These are phyloP conservation scores for Dioszegia hungarica DNA, from an alignment of 768 basidiomycete genomes.

Conservation along the genomic window DNA sequence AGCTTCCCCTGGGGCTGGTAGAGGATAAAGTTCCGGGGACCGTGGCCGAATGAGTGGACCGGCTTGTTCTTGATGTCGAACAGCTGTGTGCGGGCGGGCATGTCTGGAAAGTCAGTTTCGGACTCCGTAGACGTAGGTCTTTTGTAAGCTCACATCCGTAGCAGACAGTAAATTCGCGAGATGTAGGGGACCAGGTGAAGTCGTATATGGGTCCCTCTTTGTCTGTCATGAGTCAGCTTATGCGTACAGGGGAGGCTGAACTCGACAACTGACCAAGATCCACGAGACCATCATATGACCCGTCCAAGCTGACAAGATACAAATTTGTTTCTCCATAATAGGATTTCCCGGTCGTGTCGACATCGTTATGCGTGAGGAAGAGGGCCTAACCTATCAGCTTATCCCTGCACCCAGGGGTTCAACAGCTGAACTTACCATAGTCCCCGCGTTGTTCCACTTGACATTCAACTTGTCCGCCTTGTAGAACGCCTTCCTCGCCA, in stretches of 20 bases:
- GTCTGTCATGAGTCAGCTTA: conserved; percentile 54
- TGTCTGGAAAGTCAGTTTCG: conserved; percentile 56
- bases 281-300: conserved; percentile 88
- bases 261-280: conserved; percentile 48
- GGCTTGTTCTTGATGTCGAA: conserved; percentile 86
- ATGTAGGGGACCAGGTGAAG: conserved; percentile 91
- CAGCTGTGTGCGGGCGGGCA: conserved; percentile 89
- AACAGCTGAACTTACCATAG: conserved; percentile 58
- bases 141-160: conserved; percentile 90
- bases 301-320: conserved; percentile 84
- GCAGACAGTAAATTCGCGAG: conserved; percentile 91
- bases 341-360: conserved; percentile 92
- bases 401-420: background rate
- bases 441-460: conserved; percentile 95
- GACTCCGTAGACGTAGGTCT: background rate
- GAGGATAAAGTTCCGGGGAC: conserved; percentile 83
- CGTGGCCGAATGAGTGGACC: conserved; percentile 82
- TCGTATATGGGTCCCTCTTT: conserved; percentile 98
- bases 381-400: conserved; percentile 51
- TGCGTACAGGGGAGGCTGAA: background rate
- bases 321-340: conserved; percentile 98
- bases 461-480: conserved; percentile 88
- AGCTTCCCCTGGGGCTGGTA: conserved; percentile 93
- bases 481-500: conserved; percentile 76
- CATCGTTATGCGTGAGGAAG: conserved; percentile 89